A percentile compares a stretch with the other conserved stretches of the same genome.
Conservation (phyloP, 306 rosid genomes). For the Macrotyloma uniflorum region DNA sequence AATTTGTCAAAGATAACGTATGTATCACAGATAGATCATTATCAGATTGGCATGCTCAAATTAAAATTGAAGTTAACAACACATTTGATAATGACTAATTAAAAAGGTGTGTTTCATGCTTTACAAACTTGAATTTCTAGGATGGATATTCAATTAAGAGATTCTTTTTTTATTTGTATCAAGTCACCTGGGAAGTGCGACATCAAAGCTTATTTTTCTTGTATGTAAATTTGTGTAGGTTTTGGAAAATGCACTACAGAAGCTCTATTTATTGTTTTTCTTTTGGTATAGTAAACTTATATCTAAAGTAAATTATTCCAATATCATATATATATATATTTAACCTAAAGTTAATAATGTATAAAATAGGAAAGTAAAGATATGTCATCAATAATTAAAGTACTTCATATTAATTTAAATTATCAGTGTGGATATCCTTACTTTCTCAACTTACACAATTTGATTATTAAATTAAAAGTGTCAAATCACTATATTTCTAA, state of each 20-base stretch:
- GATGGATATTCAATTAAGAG: background rate
- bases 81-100: background rate
- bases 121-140: background rate
- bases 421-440: background rate
- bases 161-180: background rate
- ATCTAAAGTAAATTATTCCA: background rate
- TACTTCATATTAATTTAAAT: background rate
- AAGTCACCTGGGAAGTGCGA: background rate
- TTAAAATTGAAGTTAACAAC: background rate
- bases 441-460: background rate
- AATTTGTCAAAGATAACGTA: background rate
- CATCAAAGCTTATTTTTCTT: background rate
- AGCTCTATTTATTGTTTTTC: background rate
- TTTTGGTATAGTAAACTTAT: background rate
- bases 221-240: background rate
- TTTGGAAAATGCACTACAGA: background rate
- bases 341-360: background rate
- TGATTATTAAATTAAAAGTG: background rate
- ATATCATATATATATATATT: background rate
- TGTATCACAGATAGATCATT: background rate
- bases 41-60: conserved; percentile 9
- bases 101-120: background rate
- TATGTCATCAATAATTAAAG: background rate
- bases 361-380: background rate
- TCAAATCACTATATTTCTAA: background rate